Evolutionary conservation across 345 rosid species (phyloP), one percentile per base, ranked within the genome.

Genomic region (Dimocarpus longan): DNA sequence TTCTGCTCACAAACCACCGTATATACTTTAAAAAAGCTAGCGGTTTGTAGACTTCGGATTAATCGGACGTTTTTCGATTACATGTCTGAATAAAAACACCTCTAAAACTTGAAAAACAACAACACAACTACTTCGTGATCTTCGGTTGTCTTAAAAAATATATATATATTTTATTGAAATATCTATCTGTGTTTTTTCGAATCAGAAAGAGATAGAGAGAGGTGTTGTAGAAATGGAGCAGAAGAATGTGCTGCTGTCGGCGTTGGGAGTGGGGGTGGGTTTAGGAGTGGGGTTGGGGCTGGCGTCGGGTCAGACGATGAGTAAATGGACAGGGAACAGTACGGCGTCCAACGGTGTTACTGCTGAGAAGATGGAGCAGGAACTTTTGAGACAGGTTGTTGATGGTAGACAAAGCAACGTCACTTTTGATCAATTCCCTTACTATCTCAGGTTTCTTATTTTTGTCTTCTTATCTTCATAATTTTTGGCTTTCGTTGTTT

Each of bases 371-470:
- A 70, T 88, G 87, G 92, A 90, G 82, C 82, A 88, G 66, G 97
- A 92, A 81, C 73, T 92, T 76, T 74, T 88, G 6, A 74, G 90
- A 57, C 88, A 59, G 64, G 80, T 92, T 8, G 80, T 88, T 70
- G 93, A 92, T 71, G 93, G 94, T 22, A 88, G 90, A 79, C 94
- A 90, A 52, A 85, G 84, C 84, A 84, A 87, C 37, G 88, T 90
- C 78, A 92, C 93, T 44, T 89, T 90, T 46, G 94, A 89, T 42
- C 80, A 92, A 67, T 90, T 92, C 73, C 94, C 96, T 21, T 90
- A 88, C 81, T 90, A 89, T 75, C 93, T 90, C 76, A 89, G 94
- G 97, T 92, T 21, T 59, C 9, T 8, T 12, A 18, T 10, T 52
- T 3, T 66, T 0, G 0, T 13, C 56, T 6, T 59, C 12, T 28